These are phyloP conservation scores for Stylosanthes scabra DNA, from an alignment of 331 rosid genomes.

Conservation along the genomic window DNA sequence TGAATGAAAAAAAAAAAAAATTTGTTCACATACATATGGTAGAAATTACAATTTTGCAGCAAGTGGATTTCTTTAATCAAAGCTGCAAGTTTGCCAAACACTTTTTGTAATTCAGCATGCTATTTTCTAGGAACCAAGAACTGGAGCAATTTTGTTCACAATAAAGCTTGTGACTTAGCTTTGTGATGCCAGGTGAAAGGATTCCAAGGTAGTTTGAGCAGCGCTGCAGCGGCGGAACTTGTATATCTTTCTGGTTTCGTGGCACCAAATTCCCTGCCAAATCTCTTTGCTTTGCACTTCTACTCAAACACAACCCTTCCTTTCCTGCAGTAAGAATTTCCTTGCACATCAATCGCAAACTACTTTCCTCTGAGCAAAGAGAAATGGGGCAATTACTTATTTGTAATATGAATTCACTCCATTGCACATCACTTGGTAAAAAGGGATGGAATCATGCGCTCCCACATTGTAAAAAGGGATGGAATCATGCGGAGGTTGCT, in stretches of 20 bases:
- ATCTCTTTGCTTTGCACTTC: neutral
- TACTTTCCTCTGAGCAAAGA: neutral
- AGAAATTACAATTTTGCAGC: no score
- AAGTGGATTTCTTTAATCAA: no score
- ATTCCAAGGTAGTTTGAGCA: slow-evolving; percentile 23
- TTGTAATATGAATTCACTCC: neutral
- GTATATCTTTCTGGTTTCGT: slow-evolving; percentile 39
- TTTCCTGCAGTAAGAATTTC: no score
- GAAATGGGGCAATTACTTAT: neutral
- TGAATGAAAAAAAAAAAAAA: no score
- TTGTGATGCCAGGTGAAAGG: neutral
- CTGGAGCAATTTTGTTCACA: neutral
- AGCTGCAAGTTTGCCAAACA: no score
- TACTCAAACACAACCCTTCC: neutral
- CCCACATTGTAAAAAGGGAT: neutral
- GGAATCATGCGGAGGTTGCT: slow-evolving; percentile 29
- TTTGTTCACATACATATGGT: no score
- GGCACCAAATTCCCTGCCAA: slow-evolving; percentile 9
- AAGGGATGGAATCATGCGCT: neutral
- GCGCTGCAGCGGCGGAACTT: neutral
- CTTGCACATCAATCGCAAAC: neutral
- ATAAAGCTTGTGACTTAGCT: no score
- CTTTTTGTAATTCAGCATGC: no score
- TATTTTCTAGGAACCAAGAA: neutral
- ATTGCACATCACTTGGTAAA: neutral